Percentiles rank a stretch among this genome's conserved stretches.
Evolutionary conservation across 176 grass and related monocot species (phyloP).

Genomic region (Ananas comosus): DNA sequence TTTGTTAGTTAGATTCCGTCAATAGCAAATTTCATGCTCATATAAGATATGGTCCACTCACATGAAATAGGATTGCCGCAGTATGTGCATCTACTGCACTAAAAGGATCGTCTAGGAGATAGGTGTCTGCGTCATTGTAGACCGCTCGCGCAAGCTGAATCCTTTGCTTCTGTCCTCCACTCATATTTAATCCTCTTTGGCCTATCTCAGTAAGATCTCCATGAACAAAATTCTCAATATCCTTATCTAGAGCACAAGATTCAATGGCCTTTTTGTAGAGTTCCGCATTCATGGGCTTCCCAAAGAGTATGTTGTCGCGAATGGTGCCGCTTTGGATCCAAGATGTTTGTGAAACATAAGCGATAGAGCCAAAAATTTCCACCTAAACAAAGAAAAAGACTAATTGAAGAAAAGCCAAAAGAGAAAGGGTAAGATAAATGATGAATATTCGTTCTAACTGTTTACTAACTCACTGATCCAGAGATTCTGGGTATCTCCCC

Average conservation of each 20-base stretch:
- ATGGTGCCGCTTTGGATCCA: conserved; percentile 82
- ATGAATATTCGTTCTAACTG: neutral
- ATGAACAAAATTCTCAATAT: conserved; percentile 53
- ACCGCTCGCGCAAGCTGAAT: conserved; percentile 62
- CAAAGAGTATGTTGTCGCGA: conserved; percentile 71
- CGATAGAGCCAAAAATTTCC: conserved; percentile 32
- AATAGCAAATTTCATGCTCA: neutral
- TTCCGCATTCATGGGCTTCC: conserved; percentile 37
- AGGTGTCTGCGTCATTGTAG: conserved; percentile 51
- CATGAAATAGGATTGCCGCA: conserved; percentile 56
- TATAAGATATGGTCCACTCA: conserved; percentile 18
- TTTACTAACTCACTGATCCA: conserved; percentile 37
- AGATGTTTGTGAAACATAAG: conserved; percentile 63
- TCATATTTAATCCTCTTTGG: conserved; percentile 73
- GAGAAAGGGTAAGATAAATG: neutral
- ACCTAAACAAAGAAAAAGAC: conserved; percentile 26
- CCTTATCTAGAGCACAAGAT: conserved; percentile 66
- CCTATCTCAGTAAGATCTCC: conserved; percentile 66
- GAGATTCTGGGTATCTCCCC: conserved; percentile 73
- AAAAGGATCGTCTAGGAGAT: conserved; percentile 76
- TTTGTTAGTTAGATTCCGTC: too few species aligned
- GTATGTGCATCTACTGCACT: conserved; percentile 76
- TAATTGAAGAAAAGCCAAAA: neutral
- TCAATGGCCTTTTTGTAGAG: conserved; percentile 49
- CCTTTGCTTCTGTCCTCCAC: conserved; percentile 81